Conservation (phyloP, 108 stramenopile species). For the Nitzschia sp. region DNA sequence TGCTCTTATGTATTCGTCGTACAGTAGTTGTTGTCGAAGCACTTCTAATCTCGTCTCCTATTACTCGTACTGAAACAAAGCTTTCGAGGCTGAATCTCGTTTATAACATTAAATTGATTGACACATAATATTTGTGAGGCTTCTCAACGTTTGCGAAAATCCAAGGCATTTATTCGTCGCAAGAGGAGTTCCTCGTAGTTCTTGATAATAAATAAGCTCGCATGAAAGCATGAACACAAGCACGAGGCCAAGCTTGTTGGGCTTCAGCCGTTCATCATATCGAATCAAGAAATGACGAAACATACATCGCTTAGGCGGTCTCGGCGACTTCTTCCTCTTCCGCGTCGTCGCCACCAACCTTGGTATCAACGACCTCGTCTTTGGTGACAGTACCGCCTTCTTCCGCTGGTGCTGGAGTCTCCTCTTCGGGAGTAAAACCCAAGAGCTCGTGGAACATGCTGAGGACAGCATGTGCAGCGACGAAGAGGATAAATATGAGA, state of each 20-base stretch:
- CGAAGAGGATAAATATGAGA: not conserved
- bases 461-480: slow-evolving; percentile 7
- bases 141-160: not conserved
- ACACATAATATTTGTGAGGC: too few relatives aligned
- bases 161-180: not conserved
- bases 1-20: too few relatives aligned
- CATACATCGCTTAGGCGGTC: not conserved
- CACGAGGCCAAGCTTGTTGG: not conserved
- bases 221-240: not conserved
- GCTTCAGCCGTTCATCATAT: too few relatives aligned
- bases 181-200: not conserved
- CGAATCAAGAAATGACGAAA: too few relatives aligned
- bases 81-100: too few relatives aligned
- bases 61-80: too few relatives aligned
- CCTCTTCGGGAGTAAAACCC: not conserved
- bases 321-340: slow-evolving; percentile 12
- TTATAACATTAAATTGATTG: too few relatives aligned
- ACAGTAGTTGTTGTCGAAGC: too few relatives aligned
- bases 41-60: too few relatives aligned
- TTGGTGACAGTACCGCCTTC: not conserved
- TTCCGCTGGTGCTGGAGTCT: not conserved
- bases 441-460: not conserved
- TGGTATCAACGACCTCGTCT: not conserved
- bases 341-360: not conserved
- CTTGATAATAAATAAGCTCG: too few relatives aligned